phyloP scores from a whole-genome alignment of 1,284 basidiomycete species.

The Earliella scabrosa region DNA sequence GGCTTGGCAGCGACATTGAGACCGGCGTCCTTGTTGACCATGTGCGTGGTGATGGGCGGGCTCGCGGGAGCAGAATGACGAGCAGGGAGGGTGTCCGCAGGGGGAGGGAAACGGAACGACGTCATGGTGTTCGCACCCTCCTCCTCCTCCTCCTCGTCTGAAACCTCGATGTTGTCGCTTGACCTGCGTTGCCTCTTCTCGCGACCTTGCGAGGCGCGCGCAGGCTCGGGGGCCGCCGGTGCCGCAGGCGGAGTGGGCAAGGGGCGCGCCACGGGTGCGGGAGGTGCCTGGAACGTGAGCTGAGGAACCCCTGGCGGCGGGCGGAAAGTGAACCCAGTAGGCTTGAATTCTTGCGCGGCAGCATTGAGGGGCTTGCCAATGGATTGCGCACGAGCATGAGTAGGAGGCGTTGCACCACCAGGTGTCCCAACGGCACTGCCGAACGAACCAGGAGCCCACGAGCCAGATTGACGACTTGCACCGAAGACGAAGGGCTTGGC shows the following conservation, averaged over 20 bases:
- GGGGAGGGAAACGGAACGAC: conserved; percentile 75
- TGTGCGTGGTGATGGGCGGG: conserved; percentile 33
- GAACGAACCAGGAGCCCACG: conserved; percentile 17
- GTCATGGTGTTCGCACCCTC: conserved; percentile 55
- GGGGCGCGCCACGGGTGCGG: conserved; percentile 26
- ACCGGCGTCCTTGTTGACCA: conserved; percentile 19
- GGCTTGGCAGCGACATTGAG: conserved; percentile 55
- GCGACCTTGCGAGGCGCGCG: conserved; percentile 59
- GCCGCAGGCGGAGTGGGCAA: conserved; percentile 41
- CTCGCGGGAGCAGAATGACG: conserved; percentile 51
- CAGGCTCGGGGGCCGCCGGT: conserved; percentile 27
- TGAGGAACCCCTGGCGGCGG: conserved; percentile 67
- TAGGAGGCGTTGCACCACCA: conserved; percentile 28
- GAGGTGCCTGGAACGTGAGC: conserved; percentile 47
- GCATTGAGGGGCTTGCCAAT: conserved; percentile 72
- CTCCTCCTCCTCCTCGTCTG: conserved; percentile 51
- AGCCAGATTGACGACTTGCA: conserved; percentile 29
- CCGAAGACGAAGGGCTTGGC: conserved; percentile 85
- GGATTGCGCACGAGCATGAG: conserved; percentile 63
- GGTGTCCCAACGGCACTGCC: conserved; percentile 26
- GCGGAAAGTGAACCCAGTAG: conserved; percentile 72
- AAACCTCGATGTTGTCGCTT: conserved; percentile 42
- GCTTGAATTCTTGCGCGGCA: conserved; percentile 80
- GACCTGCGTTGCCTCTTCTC: conserved; percentile 75
- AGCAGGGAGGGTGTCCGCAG: conserved; percentile 51